Evolutionary conservation across 176 grass and related monocot species (phyloP), one percentile per base, ranked within the genome.

Genomic region (Zizania latifolia): DNA sequence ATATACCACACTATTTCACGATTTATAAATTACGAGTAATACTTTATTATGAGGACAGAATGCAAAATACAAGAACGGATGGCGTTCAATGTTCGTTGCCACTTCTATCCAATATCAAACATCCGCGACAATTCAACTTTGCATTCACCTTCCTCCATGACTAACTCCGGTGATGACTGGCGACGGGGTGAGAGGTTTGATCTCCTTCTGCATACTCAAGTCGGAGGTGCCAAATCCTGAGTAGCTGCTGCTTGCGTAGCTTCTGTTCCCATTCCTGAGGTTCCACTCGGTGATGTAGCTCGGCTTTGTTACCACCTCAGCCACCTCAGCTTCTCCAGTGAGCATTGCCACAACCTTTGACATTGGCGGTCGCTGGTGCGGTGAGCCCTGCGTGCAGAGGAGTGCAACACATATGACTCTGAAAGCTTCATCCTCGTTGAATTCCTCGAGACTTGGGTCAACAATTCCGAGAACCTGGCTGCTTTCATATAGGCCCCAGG

Each of bases 231-330:
- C 14, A 13, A 44, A n/a, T 4, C 29, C 14, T 4, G 21, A n/a
- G n/a, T 33, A 67, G 48, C 35, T 66, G 36, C 33, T 64, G 61
- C 10, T 31, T 1, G 37, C 33, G 17, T 64, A 64, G 19, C 61
- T 64, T 0, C 32, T 63, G 21, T 76, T 83, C 5, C 76, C 16
- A 4, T 83, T 81, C n/a, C 79, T 62, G 39, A 62, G 58, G 58
- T 93, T 74, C 83, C 80, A 86, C 36, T 88, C 86, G 65, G 76
- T 84, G 65, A 93, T 61, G 70, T 89, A 86, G 36, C 86, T 84
- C 23, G 90, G 86, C 65, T 45, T 89, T 10, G 59, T 64, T 5
- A 40, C 65, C 8, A 81, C 86, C 68, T 84, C 65, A n/a, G n/a
- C n/a, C n/a, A n/a, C n/a, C n/a, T n/a, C n/a, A n/a, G n/a, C n/a